Evolutionary conservation across 108 stramenopile species (phyloP).

Genomic region (Thalassiosira profunda): DNA sequence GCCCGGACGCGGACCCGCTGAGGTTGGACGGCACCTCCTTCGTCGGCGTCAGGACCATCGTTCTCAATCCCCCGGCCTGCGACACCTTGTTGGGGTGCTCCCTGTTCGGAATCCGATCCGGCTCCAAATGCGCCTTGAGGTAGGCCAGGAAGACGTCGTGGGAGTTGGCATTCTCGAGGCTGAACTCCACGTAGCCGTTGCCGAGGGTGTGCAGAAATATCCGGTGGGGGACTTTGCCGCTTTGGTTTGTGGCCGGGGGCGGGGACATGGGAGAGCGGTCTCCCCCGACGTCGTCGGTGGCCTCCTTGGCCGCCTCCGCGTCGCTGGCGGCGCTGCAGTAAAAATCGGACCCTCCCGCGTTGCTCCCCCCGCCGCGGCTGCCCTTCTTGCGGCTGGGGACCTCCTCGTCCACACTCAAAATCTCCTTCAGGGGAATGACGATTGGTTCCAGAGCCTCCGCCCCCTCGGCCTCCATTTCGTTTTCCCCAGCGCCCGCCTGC

Average conservation of each 20-base stretch:
- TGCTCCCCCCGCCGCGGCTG: too few relatives aligned
- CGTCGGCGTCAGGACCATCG: not conserved
- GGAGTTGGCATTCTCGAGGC: slow-evolving; percentile 22
- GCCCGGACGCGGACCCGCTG: not conserved
- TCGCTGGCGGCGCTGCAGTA: not conserved
- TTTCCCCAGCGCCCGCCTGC: not conserved
- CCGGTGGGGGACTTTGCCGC: not conserved
- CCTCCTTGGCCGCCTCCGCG: not conserved
- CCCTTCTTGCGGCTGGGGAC: not conserved
- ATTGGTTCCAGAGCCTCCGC: not conserved
- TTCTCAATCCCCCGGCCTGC: not conserved
- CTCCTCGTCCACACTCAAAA: not conserved
- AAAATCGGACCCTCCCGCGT: too few relatives aligned
- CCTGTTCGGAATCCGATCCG: not conserved
- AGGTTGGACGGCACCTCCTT: not conserved
- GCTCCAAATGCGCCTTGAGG: slow-evolving; percentile 10
- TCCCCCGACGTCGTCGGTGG: not conserved
- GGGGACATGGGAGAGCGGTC: not conserved
- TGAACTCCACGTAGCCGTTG: slow-evolving; percentile 14
- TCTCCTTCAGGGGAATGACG: not conserved
- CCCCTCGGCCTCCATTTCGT: not conserved
- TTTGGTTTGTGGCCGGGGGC: not conserved
- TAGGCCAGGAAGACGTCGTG: slow-evolving; percentile 20
- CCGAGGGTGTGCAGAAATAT: not conserved
- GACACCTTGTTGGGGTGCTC: not conserved